Base-by-base conservation (phyloP, 768 basidiomycete genomes). In the Thelephora aurantiotincta region DNA sequence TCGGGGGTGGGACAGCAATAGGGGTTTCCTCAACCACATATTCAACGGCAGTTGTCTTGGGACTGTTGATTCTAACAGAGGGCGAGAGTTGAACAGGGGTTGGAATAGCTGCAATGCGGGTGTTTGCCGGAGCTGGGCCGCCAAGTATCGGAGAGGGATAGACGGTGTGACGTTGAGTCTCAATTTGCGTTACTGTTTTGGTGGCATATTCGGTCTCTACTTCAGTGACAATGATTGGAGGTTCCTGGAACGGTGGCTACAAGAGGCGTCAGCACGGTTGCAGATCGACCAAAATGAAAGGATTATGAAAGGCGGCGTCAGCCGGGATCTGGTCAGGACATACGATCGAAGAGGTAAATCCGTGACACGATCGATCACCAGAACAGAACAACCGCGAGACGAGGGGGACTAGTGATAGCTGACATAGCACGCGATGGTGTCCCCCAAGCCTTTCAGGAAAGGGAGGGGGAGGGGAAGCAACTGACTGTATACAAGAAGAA, bases 361-460 rank as follows among this genome's bases (percentile, higher is more conserved):
- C 64, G 64, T 58, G 63, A 55, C 54, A 46, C 52, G 54, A 58
- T 60, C 65, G 67, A 53, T 49, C 49, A 54, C 51, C 37, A 49
- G 45, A 35, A 41, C 35, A 30, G 51, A 48, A 48, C 51, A 50
- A 45, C 48, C 47, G 43, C 33, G 42, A 70, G 77, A 78, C 78
- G 66, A 78, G 81, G 82, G 82, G 82, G 81, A 83, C 78, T 70
- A 72, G 26, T 30, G 26, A 30, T 30, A 30, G 26, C 26, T 30
- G 26, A 61, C 58, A 60, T 68, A 51, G 66, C 68, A 69, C 68
- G 72, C 68, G 74, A 79, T 78, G 75, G 76, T 72, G 77, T 81
- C 82, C 83, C 85, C 84, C 82, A 77, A 84, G 80, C 83, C 83
- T 83, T 74, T 81, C 80, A 80, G 84, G 81, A 82, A 82, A 79